A percentile compares a stretch with the other conserved stretches of the same genome.
phyloP scores from a whole-genome alignment of 768 basidiomycete genomes.

The Amanita inopinata region DNA sequence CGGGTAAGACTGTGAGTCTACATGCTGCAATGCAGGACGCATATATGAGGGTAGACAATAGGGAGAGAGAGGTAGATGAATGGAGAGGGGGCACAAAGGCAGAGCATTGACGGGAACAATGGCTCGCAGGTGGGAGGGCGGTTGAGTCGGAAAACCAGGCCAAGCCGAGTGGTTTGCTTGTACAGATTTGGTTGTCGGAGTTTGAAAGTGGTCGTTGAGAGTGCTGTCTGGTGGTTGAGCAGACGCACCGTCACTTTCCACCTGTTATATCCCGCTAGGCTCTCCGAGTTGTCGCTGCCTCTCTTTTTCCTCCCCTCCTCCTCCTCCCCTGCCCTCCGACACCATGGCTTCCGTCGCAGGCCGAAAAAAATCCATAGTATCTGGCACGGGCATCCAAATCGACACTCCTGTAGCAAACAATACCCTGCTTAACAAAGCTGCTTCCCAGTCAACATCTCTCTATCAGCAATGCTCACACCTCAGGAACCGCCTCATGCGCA shows the following conservation, averaged over 20 bases:
- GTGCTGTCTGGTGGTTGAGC: background rate
- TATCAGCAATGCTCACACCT: conserved; percentile 87
- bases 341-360: conserved; percentile 48
- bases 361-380: conserved; percentile 74
- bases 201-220: conserved; percentile 5
- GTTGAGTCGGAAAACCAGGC: background rate
- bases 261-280: conserved; percentile 9
- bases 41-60: background rate
- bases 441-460: conserved; percentile 79
- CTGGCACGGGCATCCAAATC: conserved; percentile 53
- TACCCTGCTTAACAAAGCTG: conserved; percentile 85
- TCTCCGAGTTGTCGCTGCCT: conserved; percentile 7
- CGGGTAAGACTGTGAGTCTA: too few relatives aligned
- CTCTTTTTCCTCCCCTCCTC: conserved; percentile 14
- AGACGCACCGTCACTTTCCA: background rate
- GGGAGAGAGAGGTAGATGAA: background rate
- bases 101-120: background rate
- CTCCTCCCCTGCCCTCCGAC: conserved; percentile 17
- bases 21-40: too few relatives aligned
- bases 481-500: conserved; percentile 66
- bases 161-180: conserved; percentile 1
- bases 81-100: background rate
- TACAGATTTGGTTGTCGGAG: conserved; percentile 3
- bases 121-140: background rate
- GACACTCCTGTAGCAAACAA: conserved; percentile 71